A percentile compares a stretch with the other conserved stretches of the same genome.
These are phyloP conservation scores for Kwoniella sp. DNA, from an alignment of 768 basidiomycete genomes.

Conservation along the genomic window DNA sequence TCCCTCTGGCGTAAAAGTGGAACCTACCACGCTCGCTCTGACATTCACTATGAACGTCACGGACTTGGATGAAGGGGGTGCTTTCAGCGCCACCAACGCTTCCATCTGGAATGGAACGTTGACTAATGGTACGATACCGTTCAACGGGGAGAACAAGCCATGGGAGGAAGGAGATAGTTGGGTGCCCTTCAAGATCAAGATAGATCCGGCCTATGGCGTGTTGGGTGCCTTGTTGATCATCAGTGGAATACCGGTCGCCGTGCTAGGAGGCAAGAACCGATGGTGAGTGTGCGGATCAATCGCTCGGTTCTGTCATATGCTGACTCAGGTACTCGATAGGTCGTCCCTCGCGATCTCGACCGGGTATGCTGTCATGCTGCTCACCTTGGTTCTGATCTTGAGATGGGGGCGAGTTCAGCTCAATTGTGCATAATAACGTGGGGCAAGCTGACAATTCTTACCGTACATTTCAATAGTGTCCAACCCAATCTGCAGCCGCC, in stretches of 20 bases:
- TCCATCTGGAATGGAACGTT: conserved; percentile 28
- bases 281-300: conserved; percentile 67
- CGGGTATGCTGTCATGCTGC: conserved; percentile 83
- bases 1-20: conserved; percentile 36
- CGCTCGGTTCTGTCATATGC: conserved; percentile 15
- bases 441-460: background rate
- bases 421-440: background rate
- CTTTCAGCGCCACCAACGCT: conserved; percentile 9
- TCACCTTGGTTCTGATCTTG: conserved; percentile 78
- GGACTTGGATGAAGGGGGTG: background rate
- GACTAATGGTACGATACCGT: conserved; percentile 26
- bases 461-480: conserved; percentile 66
- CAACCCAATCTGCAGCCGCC: conserved; percentile 63
- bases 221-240: conserved; percentile 84
- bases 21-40: conserved; percentile 53
- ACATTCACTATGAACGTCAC: conserved; percentile 45
- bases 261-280: conserved; percentile 93
- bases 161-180: conserved; percentile 48
- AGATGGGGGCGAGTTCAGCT: conserved; percentile 49
- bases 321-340: conserved; percentile 60
- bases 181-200: conserved; percentile 64
- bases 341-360: conserved; percentile 91
- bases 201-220: conserved; percentile 87
- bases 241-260: conserved; percentile 84
- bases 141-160: conserved; percentile 24